phyloP scores from a whole-genome alignment of 139 green algal genomes.

The Volvox africanus region DNA sequence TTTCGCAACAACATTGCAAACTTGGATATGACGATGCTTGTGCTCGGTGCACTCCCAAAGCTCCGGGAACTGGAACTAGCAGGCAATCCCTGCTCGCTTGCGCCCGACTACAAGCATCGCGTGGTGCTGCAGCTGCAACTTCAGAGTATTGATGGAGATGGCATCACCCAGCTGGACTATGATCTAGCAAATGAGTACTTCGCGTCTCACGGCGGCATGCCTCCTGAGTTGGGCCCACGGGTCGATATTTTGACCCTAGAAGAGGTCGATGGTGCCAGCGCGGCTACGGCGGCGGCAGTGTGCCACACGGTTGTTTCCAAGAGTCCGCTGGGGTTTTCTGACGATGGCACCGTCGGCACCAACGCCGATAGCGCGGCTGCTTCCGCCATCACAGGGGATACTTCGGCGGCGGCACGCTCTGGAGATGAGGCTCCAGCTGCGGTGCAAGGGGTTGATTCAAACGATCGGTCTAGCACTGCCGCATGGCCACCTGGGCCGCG shows the following conservation, averaged over 20 bases:
- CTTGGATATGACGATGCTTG: conserved; percentile 33
- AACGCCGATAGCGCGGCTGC: neutral
- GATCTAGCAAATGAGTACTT: conserved; percentile 50
- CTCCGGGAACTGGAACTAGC: conserved; percentile 55
- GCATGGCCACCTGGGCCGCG: conserved; percentile 15
- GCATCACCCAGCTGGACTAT: conserved; percentile 42
- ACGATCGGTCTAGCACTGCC: neutral
- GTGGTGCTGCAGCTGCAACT: conserved; percentile 50
- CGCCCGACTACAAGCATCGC: conserved; percentile 45
- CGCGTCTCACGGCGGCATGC: conserved; percentile 31
- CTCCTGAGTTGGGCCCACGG: conserved; percentile 3
- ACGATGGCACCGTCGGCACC: neutral
- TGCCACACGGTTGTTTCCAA: neutral
- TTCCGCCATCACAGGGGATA: too few relatives aligned
- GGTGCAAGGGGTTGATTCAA: neutral
- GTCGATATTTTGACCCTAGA: conserved; percentile 46
- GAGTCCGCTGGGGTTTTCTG: neutral
- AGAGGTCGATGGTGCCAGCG: neutral
- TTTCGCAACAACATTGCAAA: conserved; percentile 51
- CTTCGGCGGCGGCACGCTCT: neutral
- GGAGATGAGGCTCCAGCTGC: neutral
- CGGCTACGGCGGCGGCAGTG: neutral
- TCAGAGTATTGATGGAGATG: conserved; percentile 42
- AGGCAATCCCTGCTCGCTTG: conserved; percentile 42
- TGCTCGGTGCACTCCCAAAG: conserved; percentile 19